These are phyloP conservation scores for Pontederia crassipes DNA, from an alignment of 176 grass and related monocot genomes.

Conservation along the genomic window DNA sequence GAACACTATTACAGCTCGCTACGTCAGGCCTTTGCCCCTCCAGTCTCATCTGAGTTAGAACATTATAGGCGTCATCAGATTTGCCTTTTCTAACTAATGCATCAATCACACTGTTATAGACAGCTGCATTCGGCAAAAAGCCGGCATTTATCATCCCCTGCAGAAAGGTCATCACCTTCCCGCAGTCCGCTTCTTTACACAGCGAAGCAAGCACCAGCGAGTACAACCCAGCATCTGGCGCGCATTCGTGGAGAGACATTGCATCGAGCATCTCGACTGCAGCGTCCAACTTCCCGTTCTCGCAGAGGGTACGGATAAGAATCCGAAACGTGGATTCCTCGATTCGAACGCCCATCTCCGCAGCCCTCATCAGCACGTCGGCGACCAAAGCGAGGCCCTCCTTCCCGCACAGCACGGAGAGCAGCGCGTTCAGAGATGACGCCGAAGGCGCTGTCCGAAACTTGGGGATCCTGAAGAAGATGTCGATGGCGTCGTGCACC, in stretches of 20 bases:
- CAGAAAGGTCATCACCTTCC: slow-evolving; percentile 26
- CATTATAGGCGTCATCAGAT: slow-evolving; percentile 33
- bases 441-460: slow-evolving; percentile 13
- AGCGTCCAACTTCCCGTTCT: slow-evolving; percentile 16
- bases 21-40: slow-evolving; percentile 27
- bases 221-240: slow-evolving; percentile 23
- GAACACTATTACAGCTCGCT: slow-evolving; percentile 19
- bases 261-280: slow-evolving; percentile 24
- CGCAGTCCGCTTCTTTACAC: slow-evolving; percentile 17
- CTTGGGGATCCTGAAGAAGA: slow-evolving; percentile 33
- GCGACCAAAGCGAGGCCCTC: slow-evolving; percentile 24
- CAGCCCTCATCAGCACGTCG: slow-evolving; percentile 32
- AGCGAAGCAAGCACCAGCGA: slow-evolving; percentile 23
- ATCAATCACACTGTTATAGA: slow-evolving; percentile 26
- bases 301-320: slow-evolving; percentile 27
- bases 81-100: slow-evolving; percentile 33
- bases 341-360: slow-evolving; percentile 22
- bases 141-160: slow-evolving; percentile 46
- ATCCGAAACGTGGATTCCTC: slow-evolving; percentile 29
- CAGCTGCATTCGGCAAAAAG: slow-evolving; percentile 9
- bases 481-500: slow-evolving; percentile 18
- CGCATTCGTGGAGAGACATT: slow-evolving; percentile 28
- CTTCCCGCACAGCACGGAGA: slow-evolving; percentile 23
- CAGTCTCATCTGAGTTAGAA: slow-evolving; percentile 31
- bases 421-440: slow-evolving; percentile 20